Conservation (phyloP, 371 early-diverging fungal species). For the Mortierella sp. region DNA sequence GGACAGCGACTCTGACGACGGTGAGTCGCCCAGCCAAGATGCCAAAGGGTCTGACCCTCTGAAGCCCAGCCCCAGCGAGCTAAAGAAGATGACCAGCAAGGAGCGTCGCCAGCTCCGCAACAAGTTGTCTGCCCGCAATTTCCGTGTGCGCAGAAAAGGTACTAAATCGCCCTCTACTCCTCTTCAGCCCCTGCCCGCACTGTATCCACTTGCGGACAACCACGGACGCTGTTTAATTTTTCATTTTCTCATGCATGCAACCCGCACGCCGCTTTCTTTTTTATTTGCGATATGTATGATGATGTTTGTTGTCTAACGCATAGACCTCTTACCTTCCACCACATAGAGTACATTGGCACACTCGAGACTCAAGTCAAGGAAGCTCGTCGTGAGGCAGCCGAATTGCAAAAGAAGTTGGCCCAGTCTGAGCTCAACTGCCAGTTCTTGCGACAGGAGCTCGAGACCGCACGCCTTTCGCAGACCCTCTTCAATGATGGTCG, state of each 20-base stretch:
- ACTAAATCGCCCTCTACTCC: slow-evolving; percentile 63
- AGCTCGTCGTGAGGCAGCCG: slow-evolving; percentile 37
- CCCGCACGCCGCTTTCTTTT: background rate
- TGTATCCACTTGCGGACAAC: background rate
- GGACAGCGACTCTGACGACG: slow-evolving; percentile 37
- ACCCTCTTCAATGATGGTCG: slow-evolving; percentile 29
- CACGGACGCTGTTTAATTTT: background rate
- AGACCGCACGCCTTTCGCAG: slow-evolving; percentile 38
- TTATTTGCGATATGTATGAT: background rate
- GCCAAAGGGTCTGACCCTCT: slow-evolving; percentile 30
- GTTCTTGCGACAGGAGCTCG: slow-evolving; percentile 47
- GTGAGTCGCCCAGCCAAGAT: slow-evolving; percentile 11
- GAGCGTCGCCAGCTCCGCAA: slow-evolving; percentile 91
- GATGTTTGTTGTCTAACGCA: background rate
- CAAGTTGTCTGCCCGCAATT: slow-evolving; percentile 92
- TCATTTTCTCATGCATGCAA: background rate
- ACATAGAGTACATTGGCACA: slow-evolving; percentile 43
- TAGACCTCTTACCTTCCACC: background rate
- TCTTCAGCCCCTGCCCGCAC: background rate
- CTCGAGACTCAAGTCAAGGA: slow-evolving; percentile 54
- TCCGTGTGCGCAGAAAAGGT: slow-evolving; percentile 91
- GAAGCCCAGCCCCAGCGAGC: slow-evolving; percentile 47
- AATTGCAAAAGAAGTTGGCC: slow-evolving; percentile 31
- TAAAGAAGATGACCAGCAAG: slow-evolving; percentile 79
- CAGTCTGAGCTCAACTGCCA: slow-evolving; percentile 53